Evolutionary conservation across 2,329 filamentous ascomycete genomes (phyloP), one percentile per base, ranked within the genome.

Genomic region (Cladosporium sp.): DNA sequence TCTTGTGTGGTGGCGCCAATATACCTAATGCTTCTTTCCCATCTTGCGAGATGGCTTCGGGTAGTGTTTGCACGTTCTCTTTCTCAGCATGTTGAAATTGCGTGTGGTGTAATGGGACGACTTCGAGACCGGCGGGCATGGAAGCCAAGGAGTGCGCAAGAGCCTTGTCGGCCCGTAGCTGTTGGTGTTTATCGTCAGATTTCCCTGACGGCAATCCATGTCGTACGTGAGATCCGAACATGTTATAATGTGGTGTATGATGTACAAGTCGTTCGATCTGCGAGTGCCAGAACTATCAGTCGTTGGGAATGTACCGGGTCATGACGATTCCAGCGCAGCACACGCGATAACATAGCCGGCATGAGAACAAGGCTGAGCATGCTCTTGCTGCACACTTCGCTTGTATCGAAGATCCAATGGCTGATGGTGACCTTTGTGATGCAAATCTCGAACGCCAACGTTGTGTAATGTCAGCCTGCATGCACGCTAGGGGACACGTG

Each of bases 401-500:
- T 30, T n/a, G 10, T 30, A 56, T 14, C 18, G 8, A 4, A 13
- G 26, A 23, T 36, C 36, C 36, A 39, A 30, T 56, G 30, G 53
- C 32, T 36, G 53, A n/a, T 56, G 28, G 30, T 34, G 3, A 25
- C 36, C 18, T 25, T 30, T 26, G 30, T 36, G 53, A 28, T 16
- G 53, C 53, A 56, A 3, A 34, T 16, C 30, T 11, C 5, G 13
- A 25, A 34, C n/a, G 16, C 30, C 25, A 56, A n/a, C 28, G 53
- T 21, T 56, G 53, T 56, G 53, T 23, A 56, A 21, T 56, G 53
- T 56, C 53, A 56, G 53, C 28, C 53, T n/a, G 53, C 30, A 56
- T 28, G 25, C 49, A n/a, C 18, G 26, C 49, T 53, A 13, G 28
- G 7, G 13, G 49, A 10, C 16, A 53, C 13, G 4, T 18, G 11